Conservation (phyloP, 306 rosid species). For the peach (Prunus persica) region Prunus_persica_NCBIv2 NC_034009.1:43500001-43500500, state of each 20-base stretch:
- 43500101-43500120: background rate
- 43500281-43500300: too few relatives aligned
- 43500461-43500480: background rate
- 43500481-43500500: background rate
- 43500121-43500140: too few relatives aligned
- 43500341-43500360: too few relatives aligned
- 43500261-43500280: too few relatives aligned
- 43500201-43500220: background rate
- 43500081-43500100: background rate
- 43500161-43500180: background rate
- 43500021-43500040: background rate
- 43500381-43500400: background rate
- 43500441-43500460: constrained; percentile 5
- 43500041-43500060: background rate
- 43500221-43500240: too few relatives aligned
- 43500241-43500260: too few relatives aligned
- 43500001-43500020: background rate
- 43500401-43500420: background rate
- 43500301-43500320: too few relatives aligned
- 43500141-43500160: background rate
- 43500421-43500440: background rate
- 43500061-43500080: background rate
- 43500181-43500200: background rate
- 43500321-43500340: too few relatives aligned
- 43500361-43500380: background rate